Base-by-base conservation (phyloP, 2,329 filamentous ascomycete genomes). In the Xylaria sp. region DNA sequence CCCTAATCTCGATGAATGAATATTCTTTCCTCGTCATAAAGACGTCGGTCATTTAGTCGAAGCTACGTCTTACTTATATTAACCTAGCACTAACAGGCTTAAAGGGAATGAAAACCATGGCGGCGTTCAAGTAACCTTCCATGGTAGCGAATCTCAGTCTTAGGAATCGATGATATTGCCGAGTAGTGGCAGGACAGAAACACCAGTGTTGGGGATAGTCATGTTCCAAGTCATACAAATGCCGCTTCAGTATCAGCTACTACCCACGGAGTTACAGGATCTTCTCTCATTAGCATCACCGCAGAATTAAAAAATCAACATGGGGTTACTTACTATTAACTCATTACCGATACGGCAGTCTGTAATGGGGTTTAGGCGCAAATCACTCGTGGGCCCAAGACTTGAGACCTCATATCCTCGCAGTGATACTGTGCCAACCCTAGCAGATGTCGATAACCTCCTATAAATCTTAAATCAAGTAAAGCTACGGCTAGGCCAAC, bases 211-310 rank as follows among this genome's bases (percentile, higher is more conserved):
- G 89, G 86, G 1, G 87, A 87, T 38, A 88, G 87, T 1, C 82
- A 85, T 0, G 86, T 89, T n/a, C 88, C 89, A 0, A 90, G 88
- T 72, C 84, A 90, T 67, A 88, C 90, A 27, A 91, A 90, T 71
- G 86, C 86, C 0, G 88, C 86, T 0, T 79, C 91, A 0, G 86
- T 85, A 0, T 89, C 89, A 0, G 88, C 89, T 1, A 87, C 86
- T 1, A 80, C 91, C 0, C 81, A 85, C 11, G 83, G 87, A 1
- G 89, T 91, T 42, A 82, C 84, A 80, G 0, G 84, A 83, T 1
- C 81, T 89, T 69, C 5, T 22, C 11, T 11, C 20, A 45, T 22
- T 7, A 22, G 10, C 20, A 13, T 22, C 5, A 13, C 3, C 42
- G 20, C 20, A 45, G 7, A 45, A 25, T 1, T 22, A 45, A 22